Base-by-base conservation (phyloP, 2,329 filamentous ascomycete genomes). In the Madurella mycetomatis region DNA sequence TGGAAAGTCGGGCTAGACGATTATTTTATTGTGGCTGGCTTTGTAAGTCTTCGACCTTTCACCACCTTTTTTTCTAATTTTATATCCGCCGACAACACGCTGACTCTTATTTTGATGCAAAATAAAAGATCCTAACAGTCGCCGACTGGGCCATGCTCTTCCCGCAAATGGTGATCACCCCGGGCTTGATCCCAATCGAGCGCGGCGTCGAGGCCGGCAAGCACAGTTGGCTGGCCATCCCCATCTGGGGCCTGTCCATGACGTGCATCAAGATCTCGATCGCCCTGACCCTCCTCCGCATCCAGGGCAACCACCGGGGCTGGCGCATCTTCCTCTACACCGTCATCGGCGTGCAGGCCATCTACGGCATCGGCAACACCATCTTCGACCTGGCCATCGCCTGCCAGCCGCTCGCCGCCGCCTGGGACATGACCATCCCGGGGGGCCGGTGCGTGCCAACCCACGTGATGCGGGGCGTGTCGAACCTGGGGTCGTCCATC, bases 261-360 rank as follows among this genome's bases (percentile, higher is more conserved):
- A 59, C 60, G 1, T 62, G 57, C 56, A 60, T 62, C 53, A 63
- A 63, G 49, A 41, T 60, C 9, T 63, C 61, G 2, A 60, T 62
- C 41, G 58, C 58, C 13, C 48, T 62, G 4, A 63, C 61, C 1
- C 56, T 63, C 2, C 56, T 63, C 9, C 61, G 61, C 15, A 62
- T 63, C 51, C 56, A 57, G 30, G 48, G 51, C 31, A 55, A 55
- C 31, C 44, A 55, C 39, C 49, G 47, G 12, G 19, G 48, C 3
- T 63, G 61, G 61, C 53, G 56, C 41, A 57, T 62, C 30, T 63
- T 63, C 16, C 48, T 63, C 2, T 63, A 54, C 54, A 47, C 52
- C 18, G 43, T 60, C 54, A 63, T 63, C 25, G 41, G 18, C 8
- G 17, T 62, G 7, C 51, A 54, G 31, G 34, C 45, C n/a, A 11